Conservation (phyloP, 805 yeast species). For the Yamadazyma takamatsuzukensis region DNA sequence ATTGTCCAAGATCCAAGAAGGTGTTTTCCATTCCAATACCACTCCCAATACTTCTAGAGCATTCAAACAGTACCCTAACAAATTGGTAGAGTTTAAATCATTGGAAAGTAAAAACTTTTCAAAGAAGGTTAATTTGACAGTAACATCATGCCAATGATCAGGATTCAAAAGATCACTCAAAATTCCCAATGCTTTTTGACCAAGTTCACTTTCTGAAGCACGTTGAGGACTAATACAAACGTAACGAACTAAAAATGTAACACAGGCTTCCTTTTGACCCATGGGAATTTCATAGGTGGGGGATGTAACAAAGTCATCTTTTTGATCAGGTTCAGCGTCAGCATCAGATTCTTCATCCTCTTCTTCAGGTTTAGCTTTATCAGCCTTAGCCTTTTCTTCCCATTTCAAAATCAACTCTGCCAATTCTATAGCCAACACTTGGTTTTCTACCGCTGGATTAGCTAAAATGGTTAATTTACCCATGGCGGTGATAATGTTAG, state of each 20-base stretch:
- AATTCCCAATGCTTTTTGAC: constrained; percentile 76
- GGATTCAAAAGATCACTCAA: constrained; percentile 70
- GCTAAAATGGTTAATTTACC: constrained; percentile 80
- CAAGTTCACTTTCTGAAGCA: constrained; percentile 78
- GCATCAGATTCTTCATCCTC: constrained; percentile 4
- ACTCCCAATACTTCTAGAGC: constrained; percentile 87
- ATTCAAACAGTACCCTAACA: constrained; percentile 78
- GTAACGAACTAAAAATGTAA: constrained; percentile 82
- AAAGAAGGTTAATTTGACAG: constrained; percentile 81
- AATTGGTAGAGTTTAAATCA: constrained; percentile 65
- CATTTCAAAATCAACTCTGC: constrained; percentile 83
- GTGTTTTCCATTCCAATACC: constrained; percentile 71
- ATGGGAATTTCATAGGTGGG: constrained; percentile 61
- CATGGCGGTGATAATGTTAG: constrained; percentile 88
- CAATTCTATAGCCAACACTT: constrained; percentile 79
- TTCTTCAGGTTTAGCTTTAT: background rate
- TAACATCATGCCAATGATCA: constrained; percentile 80
- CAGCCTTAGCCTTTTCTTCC: constrained; percentile 57
- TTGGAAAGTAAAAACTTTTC: constrained; percentile 81
- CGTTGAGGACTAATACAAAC: constrained; percentile 83
- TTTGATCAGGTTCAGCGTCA: constrained; percentile 4
- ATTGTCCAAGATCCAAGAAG: constrained; percentile 77
- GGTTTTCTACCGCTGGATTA: constrained; percentile 77
- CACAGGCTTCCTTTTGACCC: constrained; percentile 82
- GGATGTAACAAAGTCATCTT: constrained; percentile 42